phyloP scores from a whole-genome alignment of 2,329 filamentous ascomycete species.

The Apiospora arundinis region DNA sequence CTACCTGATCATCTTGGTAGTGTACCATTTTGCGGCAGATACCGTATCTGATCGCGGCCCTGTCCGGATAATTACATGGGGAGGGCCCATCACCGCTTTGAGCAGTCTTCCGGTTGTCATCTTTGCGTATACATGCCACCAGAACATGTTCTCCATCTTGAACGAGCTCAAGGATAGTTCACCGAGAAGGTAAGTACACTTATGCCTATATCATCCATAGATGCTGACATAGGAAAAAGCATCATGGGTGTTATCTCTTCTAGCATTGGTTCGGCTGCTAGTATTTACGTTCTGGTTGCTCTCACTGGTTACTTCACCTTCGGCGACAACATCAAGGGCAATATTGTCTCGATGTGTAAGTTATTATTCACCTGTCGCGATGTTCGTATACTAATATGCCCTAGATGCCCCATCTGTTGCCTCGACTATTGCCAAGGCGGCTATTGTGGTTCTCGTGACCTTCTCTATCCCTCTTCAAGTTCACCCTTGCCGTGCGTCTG shows the following conservation, averaged over 20 bases:
- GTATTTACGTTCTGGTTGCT: slow-evolving; percentile 87
- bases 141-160: slow-evolving; percentile 99
- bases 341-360: slow-evolving; percentile 92
- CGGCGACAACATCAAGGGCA: slow-evolving; percentile 85
- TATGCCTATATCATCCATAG: not conserved
- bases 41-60: slow-evolving; percentile 75
- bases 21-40: slow-evolving; percentile 90
- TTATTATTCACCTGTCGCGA: slow-evolving; percentile 26
- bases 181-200: slow-evolving; percentile 54
- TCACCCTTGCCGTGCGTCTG: slow-evolving; percentile 92
- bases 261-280: slow-evolving; percentile 88
- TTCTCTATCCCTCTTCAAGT: slow-evolving; percentile 96
- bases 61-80: slow-evolving; percentile 79
- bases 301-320: slow-evolving; percentile 97
- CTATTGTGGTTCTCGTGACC: slow-evolving; percentile 94
- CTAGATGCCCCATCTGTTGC: slow-evolving; percentile 74
- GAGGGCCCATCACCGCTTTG: slow-evolving; percentile 77
- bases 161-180: slow-evolving; percentile 92
- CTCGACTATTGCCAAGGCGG: slow-evolving; percentile 91
- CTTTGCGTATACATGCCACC: slow-evolving; percentile 99
- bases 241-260: slow-evolving; percentile 80
- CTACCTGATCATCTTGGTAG: slow-evolving; percentile 89
- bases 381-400: slow-evolving; percentile 14
- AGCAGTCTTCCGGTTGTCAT: slow-evolving; percentile 93
- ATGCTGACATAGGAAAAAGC: slow-evolving; percentile 50